These are phyloP conservation scores for Trichoderma semiorbis DNA, from an alignment of 2,329 filamentous ascomycete species.

Conservation along the genomic window DNA sequence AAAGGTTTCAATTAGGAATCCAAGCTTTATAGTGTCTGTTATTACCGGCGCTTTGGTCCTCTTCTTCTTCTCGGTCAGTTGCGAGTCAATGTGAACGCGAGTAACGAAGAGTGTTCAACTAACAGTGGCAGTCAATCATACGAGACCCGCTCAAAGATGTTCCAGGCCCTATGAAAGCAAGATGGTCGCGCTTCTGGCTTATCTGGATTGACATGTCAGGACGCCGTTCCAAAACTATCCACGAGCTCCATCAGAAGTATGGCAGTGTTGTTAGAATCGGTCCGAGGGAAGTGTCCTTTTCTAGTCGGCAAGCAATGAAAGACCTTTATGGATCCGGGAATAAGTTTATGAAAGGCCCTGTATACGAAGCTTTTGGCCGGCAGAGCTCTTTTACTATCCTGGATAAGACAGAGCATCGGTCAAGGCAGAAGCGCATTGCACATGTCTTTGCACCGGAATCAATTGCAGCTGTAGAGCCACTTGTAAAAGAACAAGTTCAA, in stretches of 20 bases:
- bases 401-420: not conserved
- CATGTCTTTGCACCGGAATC: not conserved
- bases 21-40: not conserved
- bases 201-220: constrained; percentile 1
- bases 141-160: not conserved
- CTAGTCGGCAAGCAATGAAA: not conserved
- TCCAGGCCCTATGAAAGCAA: not conserved
- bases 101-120: not conserved
- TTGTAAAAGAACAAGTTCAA: not conserved
- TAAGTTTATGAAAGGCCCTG: not conserved
- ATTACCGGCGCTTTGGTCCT: not conserved
- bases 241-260: constrained; percentile 1
- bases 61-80: not conserved
- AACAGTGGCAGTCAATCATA: not conserved
- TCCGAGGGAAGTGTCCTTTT: not conserved
- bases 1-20: not conserved
- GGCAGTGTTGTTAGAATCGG: not conserved
- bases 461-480: not conserved
- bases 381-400: not conserved
- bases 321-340: not conserved
- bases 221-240: not conserved
- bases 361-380: not conserved
- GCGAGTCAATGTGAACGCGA: not conserved
- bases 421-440: not conserved
- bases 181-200: not conserved